Evolutionary conservation across 345 rosid genomes (phyloP), one percentile per base, ranked within the genome.

Genomic region (Salix exigua): DNA sequence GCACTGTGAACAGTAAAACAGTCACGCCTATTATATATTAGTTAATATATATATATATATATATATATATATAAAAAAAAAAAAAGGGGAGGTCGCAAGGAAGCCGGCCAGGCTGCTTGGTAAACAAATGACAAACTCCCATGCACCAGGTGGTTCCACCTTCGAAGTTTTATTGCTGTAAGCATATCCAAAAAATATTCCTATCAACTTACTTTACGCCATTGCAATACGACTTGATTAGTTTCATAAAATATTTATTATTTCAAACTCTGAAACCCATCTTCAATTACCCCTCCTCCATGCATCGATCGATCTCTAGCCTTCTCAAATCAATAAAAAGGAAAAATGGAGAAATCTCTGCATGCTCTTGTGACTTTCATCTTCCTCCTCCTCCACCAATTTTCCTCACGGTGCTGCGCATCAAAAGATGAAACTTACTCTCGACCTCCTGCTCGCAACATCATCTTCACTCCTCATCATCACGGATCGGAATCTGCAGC

Each of bases 401-500:
- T 81, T 7, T 25, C 68, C 66, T 73, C 69, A 28, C 76, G 55
- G 17, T 67, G 83, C 13, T 31, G 37, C 21, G 82, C 85, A 1
- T 63, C 68, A 58, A 10, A 38, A 0, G 3, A 30, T 1, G 42
- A 61, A 35, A 83, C 81, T 72, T 88, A 74, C 55, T 35, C 77
- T 25, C 93, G 97, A 14, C 89, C 81, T 26, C 82, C 97, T 6
- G 81, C 94, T 33, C 85, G 92, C 18, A 74, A 67, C 7, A 25
- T 90, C 26, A 78, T 91, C 73, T 46, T 68, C 62, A 82, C 93
- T 23, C 72, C 78, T 26, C 89, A 95, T n/a, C n/a, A n/a, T 70
- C 42, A 79, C 13, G 73, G 93, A 17, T 84, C 93, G 17, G 79
- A 88, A 18, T 83, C 89, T 17, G 93, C 88, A 46, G 94, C 99